These are phyloP conservation scores for Aspergillus bombycis DNA, from an alignment of 2,329 filamentous ascomycete species.

Conservation along the genomic window DNA sequence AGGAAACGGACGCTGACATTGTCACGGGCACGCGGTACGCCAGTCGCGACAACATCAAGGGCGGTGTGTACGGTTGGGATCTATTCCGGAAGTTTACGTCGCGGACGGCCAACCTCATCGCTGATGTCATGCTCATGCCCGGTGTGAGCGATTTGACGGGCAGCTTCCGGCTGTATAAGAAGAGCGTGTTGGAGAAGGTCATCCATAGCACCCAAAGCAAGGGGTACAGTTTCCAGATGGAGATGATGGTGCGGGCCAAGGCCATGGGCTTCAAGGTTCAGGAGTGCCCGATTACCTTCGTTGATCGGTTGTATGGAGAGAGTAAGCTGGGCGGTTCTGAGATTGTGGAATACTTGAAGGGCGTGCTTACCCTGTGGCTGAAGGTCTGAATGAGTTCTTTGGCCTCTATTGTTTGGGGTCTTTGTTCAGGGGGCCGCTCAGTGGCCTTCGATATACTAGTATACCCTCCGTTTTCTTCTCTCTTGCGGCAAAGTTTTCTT, in stretches of 20 bases:
- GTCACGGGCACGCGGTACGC: conserved; percentile 96
- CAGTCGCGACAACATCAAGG: conserved; percentile 62
- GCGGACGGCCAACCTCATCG: conserved; percentile 87
- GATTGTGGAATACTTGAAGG: conserved; percentile 95
- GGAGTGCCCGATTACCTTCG: conserved; percentile 95
- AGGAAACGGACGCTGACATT: conserved; percentile 82
- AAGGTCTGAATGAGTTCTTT: conserved; percentile 60
- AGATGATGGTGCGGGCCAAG: conserved; percentile 98
- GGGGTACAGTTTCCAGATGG: conserved; percentile 99
- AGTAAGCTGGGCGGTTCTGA: conserved; percentile 93
- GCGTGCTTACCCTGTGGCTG: conserved; percentile 75
- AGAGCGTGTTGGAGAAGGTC: conserved; percentile 82
- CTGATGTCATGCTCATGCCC: conserved; percentile 88
- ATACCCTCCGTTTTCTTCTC: conserved; percentile 17
- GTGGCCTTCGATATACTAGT: conserved; percentile 12
- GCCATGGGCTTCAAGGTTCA: conserved; percentile 91
- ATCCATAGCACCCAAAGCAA: conserved; percentile 91
- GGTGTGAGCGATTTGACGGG: conserved; percentile 96
- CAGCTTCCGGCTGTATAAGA: conserved; percentile 94
- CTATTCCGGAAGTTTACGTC: conserved; percentile 76
- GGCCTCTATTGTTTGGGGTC: conserved; percentile 11
- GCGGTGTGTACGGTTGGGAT: conserved; percentile 96
- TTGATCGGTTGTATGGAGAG: conserved; percentile 93
- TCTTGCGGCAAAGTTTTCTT: conserved; percentile 6
- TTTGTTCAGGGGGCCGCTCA: conserved; percentile 6